Evolutionary conservation across 805 yeast species (phyloP).

Genomic region (Ogataea kodamae): DNA sequence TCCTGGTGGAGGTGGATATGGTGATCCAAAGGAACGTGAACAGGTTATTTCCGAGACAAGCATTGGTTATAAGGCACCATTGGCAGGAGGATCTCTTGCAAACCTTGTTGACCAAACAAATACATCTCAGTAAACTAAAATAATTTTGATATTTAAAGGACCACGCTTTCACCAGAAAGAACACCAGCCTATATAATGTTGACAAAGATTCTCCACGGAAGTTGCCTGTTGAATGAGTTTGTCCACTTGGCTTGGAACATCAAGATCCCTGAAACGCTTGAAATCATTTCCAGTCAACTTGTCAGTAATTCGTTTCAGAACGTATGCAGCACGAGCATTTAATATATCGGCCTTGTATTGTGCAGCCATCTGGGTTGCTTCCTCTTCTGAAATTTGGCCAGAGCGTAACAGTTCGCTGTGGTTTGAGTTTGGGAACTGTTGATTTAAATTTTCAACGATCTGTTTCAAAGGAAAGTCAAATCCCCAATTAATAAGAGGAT

Average conservation of each 20-base stretch:
- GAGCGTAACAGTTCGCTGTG: slow-evolving; percentile 66
- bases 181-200: slow-evolving; percentile 98
- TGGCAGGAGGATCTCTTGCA: slow-evolving; percentile 1
- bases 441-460: slow-evolving; percentile 69
- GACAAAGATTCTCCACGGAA: slow-evolving; percentile 91
- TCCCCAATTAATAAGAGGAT: slow-evolving; percentile 98
- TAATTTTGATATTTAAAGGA: background rate
- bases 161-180: slow-evolving; percentile 95
- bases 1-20: slow-evolving; percentile 7
- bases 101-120: background rate
- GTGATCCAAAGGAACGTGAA: slow-evolving; percentile 1
- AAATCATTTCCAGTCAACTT: slow-evolving; percentile 94
- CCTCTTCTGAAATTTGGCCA: slow-evolving; percentile 74
- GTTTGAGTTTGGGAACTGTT: slow-evolving; percentile 61
- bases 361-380: slow-evolving; percentile 64
- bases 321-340: slow-evolving; percentile 87
- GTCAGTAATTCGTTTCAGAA: slow-evolving; percentile 83
- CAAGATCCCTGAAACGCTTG: slow-evolving; percentile 62
- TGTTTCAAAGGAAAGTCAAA: slow-evolving; percentile 86
- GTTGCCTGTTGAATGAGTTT: slow-evolving; percentile 94
- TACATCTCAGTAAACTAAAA: slow-evolving; percentile 2
- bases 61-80: background rate
- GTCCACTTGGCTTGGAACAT: slow-evolving; percentile 88
- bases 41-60: background rate
- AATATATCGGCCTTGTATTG: slow-evolving; percentile 72